These are phyloP conservation scores for Trypanosomatidae sp. DNA, from an alignment of 208 protist species.

Conservation along the genomic window DNA sequence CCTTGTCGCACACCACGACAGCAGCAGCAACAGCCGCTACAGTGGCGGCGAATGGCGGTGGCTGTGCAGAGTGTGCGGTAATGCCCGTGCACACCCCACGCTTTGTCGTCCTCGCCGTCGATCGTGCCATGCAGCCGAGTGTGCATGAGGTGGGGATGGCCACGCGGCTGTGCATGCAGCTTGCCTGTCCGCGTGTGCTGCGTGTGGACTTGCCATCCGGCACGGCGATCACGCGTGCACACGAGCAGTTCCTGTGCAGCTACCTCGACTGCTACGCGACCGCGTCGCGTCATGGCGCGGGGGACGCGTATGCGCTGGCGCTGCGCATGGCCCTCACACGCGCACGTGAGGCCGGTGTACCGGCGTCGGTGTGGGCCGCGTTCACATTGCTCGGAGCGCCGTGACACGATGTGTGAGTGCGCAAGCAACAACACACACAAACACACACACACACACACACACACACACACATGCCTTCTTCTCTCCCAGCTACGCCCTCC, in stretches of 20 bases:
- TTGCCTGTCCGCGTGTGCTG: conserved; percentile 54
- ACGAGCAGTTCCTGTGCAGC: conserved; percentile 32
- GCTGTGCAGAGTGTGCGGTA: background rate
- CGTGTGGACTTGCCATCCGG: conserved; percentile 38
- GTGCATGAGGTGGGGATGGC: conserved; percentile 24
- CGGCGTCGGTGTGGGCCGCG: conserved; percentile 36
- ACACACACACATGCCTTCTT: background rate
- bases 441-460: conserved; percentile 1
- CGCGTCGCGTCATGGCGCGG: conserved; percentile 24
- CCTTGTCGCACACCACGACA: background rate
- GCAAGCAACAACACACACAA: too few species aligned
- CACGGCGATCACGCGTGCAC: conserved; percentile 18
- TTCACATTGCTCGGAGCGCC: conserved; percentile 67
- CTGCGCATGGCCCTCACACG: conserved; percentile 46
- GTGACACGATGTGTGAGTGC: conserved; percentile 9
- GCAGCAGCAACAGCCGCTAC: background rate
- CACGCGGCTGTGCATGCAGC: conserved; percentile 39
- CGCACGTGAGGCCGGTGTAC: conserved; percentile 12
- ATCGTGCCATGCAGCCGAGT: conserved; percentile 16
- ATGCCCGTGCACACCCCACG: conserved; percentile 7
- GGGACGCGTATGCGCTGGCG: conserved; percentile 53
- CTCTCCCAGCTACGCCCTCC: background rate
- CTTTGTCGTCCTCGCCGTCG: conserved; percentile 43
- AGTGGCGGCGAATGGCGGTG: background rate
- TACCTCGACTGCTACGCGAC: conserved; percentile 34